A percentile compares a stretch with the other conserved stretches of the same genome.
These are phyloP conservation scores for Endothia cerciana DNA, from an alignment of 2,329 filamentous ascomycete genomes.

Conservation along the genomic window DNA sequence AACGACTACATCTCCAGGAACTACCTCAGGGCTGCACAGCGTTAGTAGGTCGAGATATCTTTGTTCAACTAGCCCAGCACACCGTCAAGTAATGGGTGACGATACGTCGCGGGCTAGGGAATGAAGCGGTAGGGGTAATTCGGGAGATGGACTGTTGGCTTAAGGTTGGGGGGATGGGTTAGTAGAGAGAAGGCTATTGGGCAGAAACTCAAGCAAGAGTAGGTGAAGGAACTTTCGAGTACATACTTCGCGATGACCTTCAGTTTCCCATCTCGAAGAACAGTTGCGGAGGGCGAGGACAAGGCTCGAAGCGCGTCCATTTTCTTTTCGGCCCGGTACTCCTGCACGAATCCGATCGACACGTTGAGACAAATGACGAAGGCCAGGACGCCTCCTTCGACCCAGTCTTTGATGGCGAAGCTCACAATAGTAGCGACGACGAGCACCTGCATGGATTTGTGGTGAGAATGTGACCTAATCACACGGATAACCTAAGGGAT, in stretches of 20 bases:
- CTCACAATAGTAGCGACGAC: constrained; percentile 76
- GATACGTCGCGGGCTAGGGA: not conserved
- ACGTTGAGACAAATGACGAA: constrained; percentile 63
- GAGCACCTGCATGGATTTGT: constrained; percentile 65
- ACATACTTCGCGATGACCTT: constrained; percentile 62
- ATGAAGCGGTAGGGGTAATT: no score
- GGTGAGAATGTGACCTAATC: constrained; percentile 38
- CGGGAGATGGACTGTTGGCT: no score
- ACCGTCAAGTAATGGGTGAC: not conserved
- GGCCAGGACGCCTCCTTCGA: constrained; percentile 41
- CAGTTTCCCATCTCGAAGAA: constrained; percentile 62
- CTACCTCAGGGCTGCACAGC: constrained; percentile 58
- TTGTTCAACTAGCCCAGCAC: not conserved
- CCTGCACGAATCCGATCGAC: constrained; percentile 68
- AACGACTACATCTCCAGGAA: constrained; percentile 72
- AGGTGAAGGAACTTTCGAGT: not conserved
- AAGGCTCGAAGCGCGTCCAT: constrained; percentile 67
- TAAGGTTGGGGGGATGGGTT: no score
- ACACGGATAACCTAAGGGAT: constrained; percentile 37
- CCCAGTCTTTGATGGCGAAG: constrained; percentile 61
- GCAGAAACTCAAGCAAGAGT: not conserved
- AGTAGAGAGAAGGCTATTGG: not conserved
- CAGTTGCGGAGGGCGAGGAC: constrained; percentile 65
- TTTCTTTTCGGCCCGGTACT: constrained; percentile 67
- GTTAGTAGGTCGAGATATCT: constrained; percentile 3